Evolutionary conservation across 768 basidiomycete genomes (phyloP), one percentile per base, ranked within the genome.

Genomic region (Tricholomella constricta): DNA sequence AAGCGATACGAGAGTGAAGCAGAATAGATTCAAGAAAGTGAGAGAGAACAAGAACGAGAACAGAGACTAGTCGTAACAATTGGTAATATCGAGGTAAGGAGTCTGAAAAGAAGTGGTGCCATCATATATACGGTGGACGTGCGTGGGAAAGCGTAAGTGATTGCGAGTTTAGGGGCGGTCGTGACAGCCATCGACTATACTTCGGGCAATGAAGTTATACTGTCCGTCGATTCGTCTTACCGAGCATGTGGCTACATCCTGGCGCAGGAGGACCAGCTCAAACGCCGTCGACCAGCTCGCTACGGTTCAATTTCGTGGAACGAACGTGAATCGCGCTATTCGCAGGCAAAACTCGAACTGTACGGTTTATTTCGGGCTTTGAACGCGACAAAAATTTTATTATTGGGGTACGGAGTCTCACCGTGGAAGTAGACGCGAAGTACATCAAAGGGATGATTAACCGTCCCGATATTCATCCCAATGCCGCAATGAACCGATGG

Each of bases 381-480:
- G n/a, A n/a, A n/a, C n/a, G n/a, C n/a, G n/a, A n/a, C n/a, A 55
- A 1, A 52, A 1, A 20, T 69, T 2, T 68, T 25, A 56, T 72
- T 3, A 55, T 72, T 14, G 62, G 74, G 0, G 43, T 73, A 0
- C 23, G 26, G 45, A 3, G 65, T 65, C 19, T 54, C 69, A 4
- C 52, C 0, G 61, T 72, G 0, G 71, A 74, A 22, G 42, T 48
- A 0, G 54, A 55, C 25, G 48, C 54, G 12, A 55, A 48, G 14
- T 57, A 52, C 26, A 63, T 73, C 14, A 68, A 67, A 34, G 69
- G 69, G 0, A n/a, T n/a, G n/a, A n/a, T n/a, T n/a, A n/a, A n/a
- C n/a, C n/a, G n/a, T n/a, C n/a, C n/a, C n/a, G n/a, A 77, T 76
- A 54, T 72, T 0, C 65, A 70, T 2, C 75, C 74, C 0, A 73